Percentiles rank a stretch among this genome's conserved stretches.
phyloP scores from a whole-genome alignment of 2,329 filamentous ascomycete species.

The Aspergillus carbonarius region DNA sequence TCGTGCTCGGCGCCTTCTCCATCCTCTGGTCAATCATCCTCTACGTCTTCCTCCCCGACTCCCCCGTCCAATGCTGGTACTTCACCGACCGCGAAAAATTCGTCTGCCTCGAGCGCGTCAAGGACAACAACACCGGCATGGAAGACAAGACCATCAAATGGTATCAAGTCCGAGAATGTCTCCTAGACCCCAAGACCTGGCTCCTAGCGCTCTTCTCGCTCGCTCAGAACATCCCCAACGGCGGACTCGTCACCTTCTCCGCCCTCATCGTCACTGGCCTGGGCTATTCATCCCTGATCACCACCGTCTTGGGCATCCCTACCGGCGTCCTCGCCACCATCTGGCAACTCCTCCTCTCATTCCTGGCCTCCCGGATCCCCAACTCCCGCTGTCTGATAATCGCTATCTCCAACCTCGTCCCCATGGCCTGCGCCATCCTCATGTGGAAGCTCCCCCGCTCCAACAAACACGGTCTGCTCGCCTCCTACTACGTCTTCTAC shows the following conservation, averaged over 20 bases:
- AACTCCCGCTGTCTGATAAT: conserved; percentile 1
- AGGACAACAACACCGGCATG: conserved; percentile 19
- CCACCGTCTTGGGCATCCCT: neutral
- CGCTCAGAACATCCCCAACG: conserved; percentile 4
- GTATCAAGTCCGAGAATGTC: conserved; percentile 7
- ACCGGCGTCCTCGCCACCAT: neutral
- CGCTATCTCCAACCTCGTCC: neutral
- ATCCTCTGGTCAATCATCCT: conserved; percentile 29
- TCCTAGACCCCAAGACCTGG: conserved; percentile 7
- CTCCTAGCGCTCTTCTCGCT: neutral
- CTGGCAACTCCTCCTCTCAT: neutral
- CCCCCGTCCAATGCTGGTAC: conserved; percentile 33
- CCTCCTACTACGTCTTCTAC: conserved; percentile 9
- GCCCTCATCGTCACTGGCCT: conserved; percentile 7
- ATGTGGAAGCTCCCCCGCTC: conserved; percentile 1
- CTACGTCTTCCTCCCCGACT: conserved; percentile 34
- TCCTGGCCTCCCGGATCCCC: neutral
- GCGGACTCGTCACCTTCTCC: conserved; percentile 1
- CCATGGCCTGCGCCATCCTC: conserved; percentile 2
- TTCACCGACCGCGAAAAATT: conserved; percentile 39
- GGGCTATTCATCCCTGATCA: neutral
- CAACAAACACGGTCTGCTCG: neutral
- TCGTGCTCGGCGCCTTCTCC: conserved; percentile 31
- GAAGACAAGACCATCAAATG: conserved; percentile 10
- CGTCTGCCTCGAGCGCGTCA: conserved; percentile 21